These are phyloP conservation scores for Elaphomyces granulatus DNA, from an alignment of 495 filamentous ascomycete species.

Conservation along the genomic window DNA sequence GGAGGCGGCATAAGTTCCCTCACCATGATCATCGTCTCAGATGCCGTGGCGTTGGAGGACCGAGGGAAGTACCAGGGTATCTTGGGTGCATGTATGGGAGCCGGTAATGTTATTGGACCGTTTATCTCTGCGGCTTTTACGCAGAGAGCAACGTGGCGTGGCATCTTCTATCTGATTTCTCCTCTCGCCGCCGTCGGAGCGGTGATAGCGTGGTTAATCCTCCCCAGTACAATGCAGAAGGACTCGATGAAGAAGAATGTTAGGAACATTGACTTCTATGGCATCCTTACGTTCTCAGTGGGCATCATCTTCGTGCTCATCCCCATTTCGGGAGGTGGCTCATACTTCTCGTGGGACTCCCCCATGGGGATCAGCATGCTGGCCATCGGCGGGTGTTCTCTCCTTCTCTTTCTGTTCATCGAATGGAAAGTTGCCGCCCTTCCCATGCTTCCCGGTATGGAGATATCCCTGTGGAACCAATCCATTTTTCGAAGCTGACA, in stretches of 20 bases:
- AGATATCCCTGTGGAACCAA: too few species aligned
- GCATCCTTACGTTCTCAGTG: slow-evolving; percentile 33
- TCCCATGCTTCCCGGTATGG: slow-evolving; percentile 45
- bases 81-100: slow-evolving; percentile 26
- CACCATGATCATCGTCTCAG: slow-evolving; percentile 38
- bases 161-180: slow-evolving; percentile 33
- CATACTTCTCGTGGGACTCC: slow-evolving; percentile 45
- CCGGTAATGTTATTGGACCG: slow-evolving; percentile 32
- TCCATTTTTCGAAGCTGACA: too few species aligned
- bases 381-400: slow-evolving; percentile 30
- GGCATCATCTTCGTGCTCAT: slow-evolving; percentile 45
- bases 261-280: slow-evolving; percentile 41
- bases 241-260: slow-evolving; percentile 28
- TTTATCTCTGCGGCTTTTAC: slow-evolving; percentile 32
- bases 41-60: slow-evolving; percentile 31
- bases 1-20: slow-evolving; percentile 37
- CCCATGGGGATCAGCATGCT: slow-evolving; percentile 50
- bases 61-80: slow-evolving; percentile 35
- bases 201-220: slow-evolving; percentile 27
- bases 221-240: slow-evolving; percentile 27
- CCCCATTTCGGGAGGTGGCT: slow-evolving; percentile 48
- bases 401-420: slow-evolving; percentile 37
- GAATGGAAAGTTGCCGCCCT: slow-evolving; percentile 44
- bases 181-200: slow-evolving; percentile 27
- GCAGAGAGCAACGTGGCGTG: slow-evolving; percentile 33